Evolutionary conservation across 371 early-diverging fungal species (phyloP).

Genomic region (Mucor irregularis): DNA sequence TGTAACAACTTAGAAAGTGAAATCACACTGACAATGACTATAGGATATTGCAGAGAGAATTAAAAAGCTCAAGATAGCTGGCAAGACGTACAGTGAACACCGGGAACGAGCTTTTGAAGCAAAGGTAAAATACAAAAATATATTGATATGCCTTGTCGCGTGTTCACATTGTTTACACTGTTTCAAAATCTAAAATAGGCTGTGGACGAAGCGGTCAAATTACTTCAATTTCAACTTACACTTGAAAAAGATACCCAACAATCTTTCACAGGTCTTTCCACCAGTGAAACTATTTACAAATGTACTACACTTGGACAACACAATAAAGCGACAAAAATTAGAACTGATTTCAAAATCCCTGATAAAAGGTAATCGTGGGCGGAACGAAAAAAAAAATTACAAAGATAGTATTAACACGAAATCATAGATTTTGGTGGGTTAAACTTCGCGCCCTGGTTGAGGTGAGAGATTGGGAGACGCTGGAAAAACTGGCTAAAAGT

Average conservation of each 20-base stretch:
- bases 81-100: slow-evolving; percentile 74
- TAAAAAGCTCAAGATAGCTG: slow-evolving; percentile 68
- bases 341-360: slow-evolving; percentile 85
- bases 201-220: slow-evolving; percentile 73
- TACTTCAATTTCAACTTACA: slow-evolving; percentile 72
- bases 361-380: slow-evolving; percentile 74
- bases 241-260: slow-evolving; percentile 75
- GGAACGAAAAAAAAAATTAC: not conserved
- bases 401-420: not conserved
- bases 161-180: not conserved
- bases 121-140: slow-evolving; percentile 52
- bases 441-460: slow-evolving; percentile 84
- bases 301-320: slow-evolving; percentile 75
- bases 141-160: not conserved
- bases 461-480: slow-evolving; percentile 83
- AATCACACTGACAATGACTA: not conserved
- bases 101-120: slow-evolving; percentile 73
- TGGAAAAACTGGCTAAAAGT: slow-evolving; percentile 79
- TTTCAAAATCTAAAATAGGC: slow-evolving; percentile 43
- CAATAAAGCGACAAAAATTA: slow-evolving; percentile 73
- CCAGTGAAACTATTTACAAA: slow-evolving; percentile 86
- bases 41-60: slow-evolving; percentile 61
- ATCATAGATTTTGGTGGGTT: slow-evolving; percentile 77
- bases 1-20: not conserved
- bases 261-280: slow-evolving; percentile 69